Conservation (phyloP, 805 yeast species). For the Saccharomycopsis javanensis region DNA sequence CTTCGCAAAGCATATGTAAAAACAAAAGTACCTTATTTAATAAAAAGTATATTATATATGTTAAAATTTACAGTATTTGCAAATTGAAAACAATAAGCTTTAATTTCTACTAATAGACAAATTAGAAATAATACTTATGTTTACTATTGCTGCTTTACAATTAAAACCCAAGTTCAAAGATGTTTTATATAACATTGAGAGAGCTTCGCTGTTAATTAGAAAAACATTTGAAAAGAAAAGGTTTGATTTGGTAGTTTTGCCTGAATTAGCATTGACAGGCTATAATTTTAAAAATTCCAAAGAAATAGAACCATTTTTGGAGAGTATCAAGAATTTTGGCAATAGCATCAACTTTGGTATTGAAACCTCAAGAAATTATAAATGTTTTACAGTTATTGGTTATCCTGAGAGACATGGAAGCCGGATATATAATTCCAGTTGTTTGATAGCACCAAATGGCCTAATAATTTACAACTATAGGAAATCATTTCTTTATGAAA, state of each 20-base stretch:
- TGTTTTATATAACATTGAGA: slow-evolving; percentile 41
- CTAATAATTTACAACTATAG: slow-evolving; percentile 54
- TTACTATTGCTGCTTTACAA: slow-evolving; percentile 33
- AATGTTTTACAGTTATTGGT: slow-evolving; percentile 68
- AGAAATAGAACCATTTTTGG: slow-evolving; percentile 51
- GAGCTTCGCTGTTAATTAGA: slow-evolving; percentile 30
- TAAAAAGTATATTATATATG: too few relatives aligned
- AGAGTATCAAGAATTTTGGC: slow-evolving; percentile 26
- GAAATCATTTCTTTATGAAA: slow-evolving; percentile 65
- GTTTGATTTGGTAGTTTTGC: slow-evolving; percentile 65
- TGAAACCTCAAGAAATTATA: slow-evolving; percentile 34
- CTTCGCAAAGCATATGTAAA: too few relatives aligned
- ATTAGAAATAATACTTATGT: not conserved
- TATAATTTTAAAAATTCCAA: slow-evolving; percentile 48
- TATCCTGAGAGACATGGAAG: slow-evolving; percentile 51
- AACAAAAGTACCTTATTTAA: too few relatives aligned
- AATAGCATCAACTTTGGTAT: slow-evolving; percentile 40
- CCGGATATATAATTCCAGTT: slow-evolving; percentile 58
- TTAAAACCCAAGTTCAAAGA: slow-evolving; percentile 56
- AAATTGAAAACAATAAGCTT: too few relatives aligned
- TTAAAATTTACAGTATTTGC: too few relatives aligned
- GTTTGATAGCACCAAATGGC: slow-evolving; percentile 53
- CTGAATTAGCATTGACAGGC: slow-evolving; percentile 81
- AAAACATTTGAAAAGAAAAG: slow-evolving; percentile 19
- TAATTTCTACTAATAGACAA: too few relatives aligned